Percentiles rank a stretch among this genome's conserved stretches.
Conservation (phyloP, 768 basidiomycete genomes). For the Pleurotus tuoliensis region DNA sequence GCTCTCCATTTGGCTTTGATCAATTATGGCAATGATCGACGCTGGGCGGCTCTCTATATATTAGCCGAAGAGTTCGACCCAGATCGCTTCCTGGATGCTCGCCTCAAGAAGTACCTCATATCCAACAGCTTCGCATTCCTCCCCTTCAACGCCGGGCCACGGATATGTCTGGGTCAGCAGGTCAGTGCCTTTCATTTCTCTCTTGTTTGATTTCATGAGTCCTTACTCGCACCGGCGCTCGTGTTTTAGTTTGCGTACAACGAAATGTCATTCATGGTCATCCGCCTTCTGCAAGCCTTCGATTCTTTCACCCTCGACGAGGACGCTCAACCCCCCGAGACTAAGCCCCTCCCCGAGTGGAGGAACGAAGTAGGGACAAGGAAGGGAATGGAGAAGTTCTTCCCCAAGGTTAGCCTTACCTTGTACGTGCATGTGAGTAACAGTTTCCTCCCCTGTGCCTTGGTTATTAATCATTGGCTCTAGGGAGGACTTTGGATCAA, state of each 20-base stretch:
- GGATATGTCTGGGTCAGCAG: slow-evolving; percentile 61
- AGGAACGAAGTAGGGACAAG: slow-evolving; percentile 33
- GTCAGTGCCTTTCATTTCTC: slow-evolving; percentile 18
- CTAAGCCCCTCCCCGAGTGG: slow-evolving; percentile 46
- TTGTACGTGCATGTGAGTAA: slow-evolving; percentile 45
- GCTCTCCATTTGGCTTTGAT: neutral
- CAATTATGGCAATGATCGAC: too few relatives aligned
- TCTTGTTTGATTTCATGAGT: too few relatives aligned
- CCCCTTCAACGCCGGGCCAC: slow-evolving; percentile 59
- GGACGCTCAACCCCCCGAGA: slow-evolving; percentile 41
- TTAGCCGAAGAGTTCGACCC: slow-evolving; percentile 67
- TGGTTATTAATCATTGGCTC: neutral
- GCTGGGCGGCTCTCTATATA: neutral
- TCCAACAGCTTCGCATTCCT: slow-evolving; percentile 70
- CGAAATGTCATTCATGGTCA: slow-evolving; percentile 55
- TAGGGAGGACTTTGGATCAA: slow-evolving; percentile 56
- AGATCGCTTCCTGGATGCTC: slow-evolving; percentile 64
- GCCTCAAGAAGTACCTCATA: slow-evolving; percentile 56
- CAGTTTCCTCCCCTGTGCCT: neutral
- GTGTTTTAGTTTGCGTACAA: slow-evolving; percentile 21
- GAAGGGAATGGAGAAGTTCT: slow-evolving; percentile 46
- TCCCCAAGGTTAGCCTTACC: slow-evolving; percentile 51
- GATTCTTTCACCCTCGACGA: slow-evolving; percentile 41
- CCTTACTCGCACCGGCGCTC: too few relatives aligned
- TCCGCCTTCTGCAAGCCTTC: slow-evolving; percentile 62